Evolutionary conservation across 192 early-diverging fungal species (phyloP).

Genomic region (Backusella psychrophila): DNA sequence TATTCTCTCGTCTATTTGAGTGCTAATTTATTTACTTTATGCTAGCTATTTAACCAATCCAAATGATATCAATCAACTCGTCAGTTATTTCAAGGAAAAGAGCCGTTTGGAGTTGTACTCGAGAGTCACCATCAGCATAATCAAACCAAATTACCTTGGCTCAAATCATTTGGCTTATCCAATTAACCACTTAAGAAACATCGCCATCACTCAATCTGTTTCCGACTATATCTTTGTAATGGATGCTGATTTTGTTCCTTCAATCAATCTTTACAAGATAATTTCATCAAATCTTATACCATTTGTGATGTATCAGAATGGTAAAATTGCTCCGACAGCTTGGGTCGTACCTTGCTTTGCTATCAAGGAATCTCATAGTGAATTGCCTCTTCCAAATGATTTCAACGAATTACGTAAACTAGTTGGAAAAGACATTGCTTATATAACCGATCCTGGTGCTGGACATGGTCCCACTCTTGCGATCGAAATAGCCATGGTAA

Average conservation of each 20-base stretch:
- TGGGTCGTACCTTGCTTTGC: slow-evolving; percentile 52
- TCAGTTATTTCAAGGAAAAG: slow-evolving; percentile 34
- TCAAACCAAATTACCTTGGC: slow-evolving; percentile 46
- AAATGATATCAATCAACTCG: slow-evolving; percentile 37
- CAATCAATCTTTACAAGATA: slow-evolving; percentile 34
- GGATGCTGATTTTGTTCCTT: slow-evolving; percentile 55
- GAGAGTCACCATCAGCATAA: slow-evolving; percentile 30
- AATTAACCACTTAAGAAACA: slow-evolving; percentile 51
- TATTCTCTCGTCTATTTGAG: background rate
- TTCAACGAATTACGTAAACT: slow-evolving; percentile 40
- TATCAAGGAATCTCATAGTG: slow-evolving; percentile 32
- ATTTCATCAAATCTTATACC: slow-evolving; percentile 23
- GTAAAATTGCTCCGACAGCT: slow-evolving; percentile 22
- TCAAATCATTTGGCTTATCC: slow-evolving; percentile 42
- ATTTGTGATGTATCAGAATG: slow-evolving; percentile 1
- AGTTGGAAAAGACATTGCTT: slow-evolving; percentile 39
- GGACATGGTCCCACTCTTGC: slow-evolving; percentile 53
- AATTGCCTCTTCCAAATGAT: slow-evolving; percentile 27
- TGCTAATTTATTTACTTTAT: background rate
- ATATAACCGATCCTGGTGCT: slow-evolving; percentile 50
- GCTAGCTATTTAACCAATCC: slow-evolving; percentile 43
- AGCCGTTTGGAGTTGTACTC: slow-evolving; percentile 20
- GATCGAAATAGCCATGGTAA: slow-evolving; percentile 29
- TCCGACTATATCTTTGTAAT: slow-evolving; percentile 51
- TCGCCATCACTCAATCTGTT: slow-evolving; percentile 36